Conservation (phyloP, 768 basidiomycete species). For the Naematelia aurantialba region DNA sequence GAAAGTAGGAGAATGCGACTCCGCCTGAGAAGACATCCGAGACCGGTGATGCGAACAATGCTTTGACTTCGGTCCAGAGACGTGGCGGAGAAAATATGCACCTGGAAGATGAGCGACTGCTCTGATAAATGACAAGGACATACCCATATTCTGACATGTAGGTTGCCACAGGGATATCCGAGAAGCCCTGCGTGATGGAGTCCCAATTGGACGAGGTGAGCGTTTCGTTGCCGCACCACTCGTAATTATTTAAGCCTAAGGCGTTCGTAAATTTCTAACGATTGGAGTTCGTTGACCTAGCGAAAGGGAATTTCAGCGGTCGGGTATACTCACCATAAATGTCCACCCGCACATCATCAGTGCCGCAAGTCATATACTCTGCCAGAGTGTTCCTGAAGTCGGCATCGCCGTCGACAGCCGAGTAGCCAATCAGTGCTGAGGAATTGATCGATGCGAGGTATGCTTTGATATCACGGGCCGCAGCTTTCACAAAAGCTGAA, state of each 20-base stretch:
- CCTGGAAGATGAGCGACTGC: slow-evolving; percentile 5
- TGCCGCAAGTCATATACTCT: slow-evolving; percentile 75
- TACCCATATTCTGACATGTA: slow-evolving; percentile 85
- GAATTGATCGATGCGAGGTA: slow-evolving; percentile 67
- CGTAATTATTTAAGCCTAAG: slow-evolving; percentile 54
- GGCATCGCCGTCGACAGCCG: slow-evolving; percentile 71
- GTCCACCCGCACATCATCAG: slow-evolving; percentile 67
- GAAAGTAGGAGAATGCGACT: slow-evolving; percentile 78
- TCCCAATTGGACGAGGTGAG: slow-evolving; percentile 59
- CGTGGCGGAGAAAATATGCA: slow-evolving; percentile 64
- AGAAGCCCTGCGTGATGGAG: slow-evolving; percentile 51
- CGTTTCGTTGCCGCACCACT: slow-evolving; percentile 73
- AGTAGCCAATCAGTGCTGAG: slow-evolving; percentile 71
- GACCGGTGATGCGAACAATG: slow-evolving; percentile 70
- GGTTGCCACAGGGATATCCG: slow-evolving; percentile 64
- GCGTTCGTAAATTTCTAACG: background rate
- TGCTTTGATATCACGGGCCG: slow-evolving; percentile 79
- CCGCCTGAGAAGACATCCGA: slow-evolving; percentile 81
- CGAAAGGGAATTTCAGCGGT: background rate
- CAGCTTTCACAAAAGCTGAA: slow-evolving; percentile 75
- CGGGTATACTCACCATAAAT: slow-evolving; percentile 64
- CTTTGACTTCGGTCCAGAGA: slow-evolving; percentile 73
- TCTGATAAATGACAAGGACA: slow-evolving; percentile 9
- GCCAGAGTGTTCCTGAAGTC: slow-evolving; percentile 63
- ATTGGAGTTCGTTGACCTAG: background rate